phyloP scores from a whole-genome alignment of 345 rosid genomes.

The Linum lewisii region DNA sequence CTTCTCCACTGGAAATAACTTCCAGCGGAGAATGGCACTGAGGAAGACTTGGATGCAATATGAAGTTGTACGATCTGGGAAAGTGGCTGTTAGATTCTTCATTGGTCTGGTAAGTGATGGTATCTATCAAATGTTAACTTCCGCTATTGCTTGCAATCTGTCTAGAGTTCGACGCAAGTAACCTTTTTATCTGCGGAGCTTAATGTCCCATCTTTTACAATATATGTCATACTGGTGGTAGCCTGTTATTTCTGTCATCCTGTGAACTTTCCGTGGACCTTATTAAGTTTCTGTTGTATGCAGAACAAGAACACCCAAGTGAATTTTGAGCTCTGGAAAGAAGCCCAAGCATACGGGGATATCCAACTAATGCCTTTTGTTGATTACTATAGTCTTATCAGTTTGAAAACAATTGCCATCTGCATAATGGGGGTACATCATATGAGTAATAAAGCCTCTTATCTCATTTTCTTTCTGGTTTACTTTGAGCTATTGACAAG shows the following conservation, averaged over 20 bases:
- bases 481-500: slow-evolving; percentile 2
- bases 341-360: slow-evolving; percentile 75
- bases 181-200: no score
- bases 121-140: background rate
- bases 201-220: no score
- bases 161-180: no score
- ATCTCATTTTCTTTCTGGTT: background rate
- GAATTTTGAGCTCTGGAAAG: slow-evolving; percentile 79
- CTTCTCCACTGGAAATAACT: slow-evolving; percentile 87
- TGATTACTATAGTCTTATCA: slow-evolving; percentile 76
- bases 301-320: slow-evolving; percentile 70
- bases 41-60: slow-evolving; percentile 94
- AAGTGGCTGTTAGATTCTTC: slow-evolving; percentile 76
- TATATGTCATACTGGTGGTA: no score
- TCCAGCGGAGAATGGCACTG: slow-evolving; percentile 81
- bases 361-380: slow-evolving; percentile 90
- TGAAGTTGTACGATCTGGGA: slow-evolving; percentile 55
- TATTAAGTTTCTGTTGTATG: slow-evolving; percentile 7
- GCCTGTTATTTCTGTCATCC: no score
- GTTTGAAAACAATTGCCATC: slow-evolving; percentile 68
- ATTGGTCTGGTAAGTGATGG: slow-evolving; percentile 68
- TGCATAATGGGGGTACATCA: slow-evolving; percentile 76
- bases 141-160: background rate
- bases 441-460: background rate
- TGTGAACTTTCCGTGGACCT: slow-evolving; percentile 3